phyloP scores from a whole-genome alignment of 352 stramenopile species.

The Globisporangium emineosum region DNA sequence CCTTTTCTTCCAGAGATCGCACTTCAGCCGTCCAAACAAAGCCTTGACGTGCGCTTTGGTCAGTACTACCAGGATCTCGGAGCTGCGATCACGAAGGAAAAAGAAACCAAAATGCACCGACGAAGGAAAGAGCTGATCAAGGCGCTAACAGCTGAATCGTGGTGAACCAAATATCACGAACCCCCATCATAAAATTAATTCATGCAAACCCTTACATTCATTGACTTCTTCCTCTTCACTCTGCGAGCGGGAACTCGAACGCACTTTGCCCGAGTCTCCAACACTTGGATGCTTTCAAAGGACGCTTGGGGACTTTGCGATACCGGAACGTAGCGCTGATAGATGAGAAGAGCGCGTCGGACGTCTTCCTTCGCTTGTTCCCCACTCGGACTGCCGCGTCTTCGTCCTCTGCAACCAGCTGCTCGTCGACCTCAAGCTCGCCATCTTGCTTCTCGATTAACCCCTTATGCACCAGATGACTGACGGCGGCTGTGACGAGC shows the following conservation, averaged over 20 bases:
- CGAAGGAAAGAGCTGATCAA: conserved; percentile 49
- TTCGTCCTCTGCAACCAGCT: conserved; percentile 10
- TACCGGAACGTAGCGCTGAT: conserved; percentile 24
- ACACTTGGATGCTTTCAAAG: conserved; percentile 69
- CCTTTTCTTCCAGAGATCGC: conserved; percentile 9
- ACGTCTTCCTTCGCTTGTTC: conserved; percentile 26
- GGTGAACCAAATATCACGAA: conserved; percentile 15
- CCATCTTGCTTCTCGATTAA: conserved; percentile 45
- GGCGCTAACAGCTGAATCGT: conserved; percentile 26
- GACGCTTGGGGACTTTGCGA: conserved; percentile 62
- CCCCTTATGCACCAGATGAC: conserved; percentile 45
- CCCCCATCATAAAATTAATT: not conserved
- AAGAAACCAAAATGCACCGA: conserved; percentile 34
- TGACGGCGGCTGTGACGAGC: conserved; percentile 54
- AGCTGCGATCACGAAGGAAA: conserved; percentile 18
- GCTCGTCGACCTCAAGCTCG: not conserved
- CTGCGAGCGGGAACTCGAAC: conserved; percentile 29
- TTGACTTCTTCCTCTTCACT: conserved; percentile 21
- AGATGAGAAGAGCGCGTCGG: not conserved
- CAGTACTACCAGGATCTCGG: conserved; percentile 27
- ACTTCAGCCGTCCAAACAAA: conserved; percentile 18
- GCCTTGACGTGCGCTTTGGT: conserved; percentile 20
- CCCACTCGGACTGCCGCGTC: conserved; percentile 6
- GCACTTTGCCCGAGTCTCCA: conserved; percentile 52
- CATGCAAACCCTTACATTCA: conserved; percentile 31